Evolutionary conservation across 2,329 filamentous ascomycete genomes (phyloP), one percentile per base, ranked within the genome.

Genomic region (Sordariomycetes sp.): DNA sequence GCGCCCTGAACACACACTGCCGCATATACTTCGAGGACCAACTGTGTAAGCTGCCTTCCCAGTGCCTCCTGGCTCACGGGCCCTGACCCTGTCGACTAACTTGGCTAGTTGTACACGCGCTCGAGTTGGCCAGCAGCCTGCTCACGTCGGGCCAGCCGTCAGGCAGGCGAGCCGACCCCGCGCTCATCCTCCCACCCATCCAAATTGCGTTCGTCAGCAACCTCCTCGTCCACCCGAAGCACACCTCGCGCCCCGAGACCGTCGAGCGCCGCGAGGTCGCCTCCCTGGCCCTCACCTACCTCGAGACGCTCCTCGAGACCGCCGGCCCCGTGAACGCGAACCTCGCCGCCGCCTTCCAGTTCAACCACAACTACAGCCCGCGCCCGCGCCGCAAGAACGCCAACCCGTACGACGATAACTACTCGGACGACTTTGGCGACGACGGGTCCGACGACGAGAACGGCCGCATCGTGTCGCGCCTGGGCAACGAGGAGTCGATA

Each of bases 161-260:
- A 3, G 59, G 58, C 53, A 32, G 24, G 11, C 37, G n/a, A 22
- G 66, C 67, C 12, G 72, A 71, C 35, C 75, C 82, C 1, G 80
- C 81, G 12, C 81, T 80, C 59, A 72, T 90, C 20, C 89, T 93
- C 1, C 82, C 88, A 2, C 79, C 87, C 0, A 81, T 83, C 59
- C 86, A 93, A 62, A 76, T 97, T 25, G 86, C 89, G 8, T 76
- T 97, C 10, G 79, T 91, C n/a, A 83, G 80, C 51, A 94, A 90
- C 1, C 76, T 97, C n/a, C 72, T 86, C n/a, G 81, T 94, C 16
- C 90, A 96, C 66, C 93, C 93, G 0, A 74, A 76, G 25, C 82
- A 88, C 62, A 97, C 92, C 1, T 94, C 86, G 3, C 84, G 89
- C 55, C 80, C 87, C 3, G 77, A 79, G 32, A 81, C 83, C 10